Conservation (phyloP, 2,329 filamentous ascomycete species). For the Sphaerulina populicola region DNA sequence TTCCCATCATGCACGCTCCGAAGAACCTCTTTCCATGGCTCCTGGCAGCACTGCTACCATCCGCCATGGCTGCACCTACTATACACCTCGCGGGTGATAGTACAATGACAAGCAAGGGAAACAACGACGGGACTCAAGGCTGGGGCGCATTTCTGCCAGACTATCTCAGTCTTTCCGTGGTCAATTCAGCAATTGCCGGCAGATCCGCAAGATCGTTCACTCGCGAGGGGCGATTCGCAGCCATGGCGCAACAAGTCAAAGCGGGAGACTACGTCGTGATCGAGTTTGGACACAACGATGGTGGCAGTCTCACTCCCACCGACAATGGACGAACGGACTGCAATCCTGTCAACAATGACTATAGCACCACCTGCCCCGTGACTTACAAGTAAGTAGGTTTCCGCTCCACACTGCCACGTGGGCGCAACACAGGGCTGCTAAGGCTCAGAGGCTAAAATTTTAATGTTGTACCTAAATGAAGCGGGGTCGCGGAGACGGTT, state of each 20-base stretch:
- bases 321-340: constrained; percentile 59
- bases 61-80: not conserved
- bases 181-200: constrained; percentile 59
- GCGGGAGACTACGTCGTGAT: constrained; percentile 59
- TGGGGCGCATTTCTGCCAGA: constrained; percentile 56
- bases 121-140: constrained; percentile 35
- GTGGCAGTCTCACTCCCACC: constrained; percentile 41
- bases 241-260: constrained; percentile 47
- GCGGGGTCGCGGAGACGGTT: constrained; percentile 43
- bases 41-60: not conserved
- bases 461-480: constrained; percentile 6
- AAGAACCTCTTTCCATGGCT: not conserved
- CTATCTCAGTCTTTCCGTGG: constrained; percentile 44
- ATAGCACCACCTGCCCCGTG: constrained; percentile 43
- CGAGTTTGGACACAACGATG: constrained; percentile 67
- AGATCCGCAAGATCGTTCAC: constrained; percentile 59
- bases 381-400: constrained; percentile 17
- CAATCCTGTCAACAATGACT: constrained; percentile 41
- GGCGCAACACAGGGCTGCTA: not conserved
- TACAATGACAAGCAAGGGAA: not conserved
- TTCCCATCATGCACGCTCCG: not conserved
- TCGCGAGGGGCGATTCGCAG: constrained; percentile 57
- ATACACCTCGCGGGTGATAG: not conserved
- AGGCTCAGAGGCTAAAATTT: not conserved
- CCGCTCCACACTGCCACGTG: too few relatives aligned